Base-by-base conservation (phyloP, 176 grass and related monocot genomes). In the Olyra latifolia region DNA sequence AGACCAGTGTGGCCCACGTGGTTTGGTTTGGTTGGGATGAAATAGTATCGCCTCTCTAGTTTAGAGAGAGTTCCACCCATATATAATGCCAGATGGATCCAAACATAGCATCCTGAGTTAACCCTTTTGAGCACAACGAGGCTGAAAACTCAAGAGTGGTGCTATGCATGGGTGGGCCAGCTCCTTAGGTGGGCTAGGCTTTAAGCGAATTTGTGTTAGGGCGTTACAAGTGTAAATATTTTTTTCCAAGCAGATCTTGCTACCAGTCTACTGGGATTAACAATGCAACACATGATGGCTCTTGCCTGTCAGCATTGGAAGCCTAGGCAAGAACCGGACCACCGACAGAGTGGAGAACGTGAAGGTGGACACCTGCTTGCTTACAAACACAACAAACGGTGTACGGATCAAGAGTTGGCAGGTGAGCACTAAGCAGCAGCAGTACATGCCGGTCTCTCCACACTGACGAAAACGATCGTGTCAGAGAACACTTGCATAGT, bases 321-420 rank as follows among this genome's bases (percentile, higher is more conserved):
- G 95, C 83, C 82, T 98, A 0, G 95, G 95, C 54, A 87, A 91
- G 85, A 90, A 85, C 80, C 79, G 79, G n/a, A 86, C 88, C 60
- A 79, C 74, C 2, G 85, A 85, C 58, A 61, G 74, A 74, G 54
- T 98, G 40, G 71, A 94, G 64, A 67, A 89, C 12, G 81, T 98
- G 39, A 82, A 25, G 57, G 92, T 98, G 30, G 90, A 88, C 65
- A 64, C 84, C 61, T 89, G 92, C 66, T 38, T 90, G 11, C 91
- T 98, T 67, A 87, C 80, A n/a, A 88, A 98, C 77, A 87, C 92
- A 8, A 66, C 87, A 25, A 92, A 94, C 55, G 92, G 90, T 12
- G 86, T 87, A 27, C 87, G 95, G 57, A 93, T 98, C 88, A 98
- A 98, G 70, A 98, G 89, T 49, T 98, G 95, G 95, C 92, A 98